These are phyloP conservation scores for Liquidambar formosana DNA, from an alignment of 164 flowering plant genomes.

Conservation along the genomic window DNA sequence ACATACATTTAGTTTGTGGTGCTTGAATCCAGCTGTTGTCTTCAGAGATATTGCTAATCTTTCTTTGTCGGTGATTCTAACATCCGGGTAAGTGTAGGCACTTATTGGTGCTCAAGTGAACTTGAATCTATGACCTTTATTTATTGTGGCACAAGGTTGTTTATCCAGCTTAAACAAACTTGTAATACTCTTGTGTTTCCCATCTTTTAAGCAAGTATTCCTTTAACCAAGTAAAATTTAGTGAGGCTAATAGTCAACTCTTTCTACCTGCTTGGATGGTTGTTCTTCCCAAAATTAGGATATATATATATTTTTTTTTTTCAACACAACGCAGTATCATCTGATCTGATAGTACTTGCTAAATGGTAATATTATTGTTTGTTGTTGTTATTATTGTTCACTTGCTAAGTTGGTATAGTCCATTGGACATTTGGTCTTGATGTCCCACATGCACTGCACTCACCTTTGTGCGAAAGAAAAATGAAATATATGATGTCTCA, in stretches of 20 bases:
- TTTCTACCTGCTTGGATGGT: not conserved
- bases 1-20: conserved; percentile 76
- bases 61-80: conserved; percentile 80
- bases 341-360: not conserved
- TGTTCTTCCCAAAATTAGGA: not conserved
- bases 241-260: not conserved
- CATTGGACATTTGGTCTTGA: no score
- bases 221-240: not conserved
- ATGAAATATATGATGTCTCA: not conserved
- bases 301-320: not conserved
- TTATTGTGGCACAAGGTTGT: not conserved
- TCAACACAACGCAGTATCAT: not conserved
- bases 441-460: not conserved
- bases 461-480: not conserved
- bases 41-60: conserved; percentile 76
- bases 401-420: not conserved
- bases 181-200: not conserved
- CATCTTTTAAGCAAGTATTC: not conserved
- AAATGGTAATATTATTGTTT: not conserved
- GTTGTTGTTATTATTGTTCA: not conserved
- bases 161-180: not conserved
- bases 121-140: not conserved
- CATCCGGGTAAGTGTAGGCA: conserved; percentile 76
- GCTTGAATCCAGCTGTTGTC: conserved; percentile 92
- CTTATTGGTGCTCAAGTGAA: not conserved